Percentiles rank a stretch among this genome's conserved stretches.
phyloP scores from a whole-genome alignment of 1,284 basidiomycete genomes.

The Volvariella volvacea region DNA sequence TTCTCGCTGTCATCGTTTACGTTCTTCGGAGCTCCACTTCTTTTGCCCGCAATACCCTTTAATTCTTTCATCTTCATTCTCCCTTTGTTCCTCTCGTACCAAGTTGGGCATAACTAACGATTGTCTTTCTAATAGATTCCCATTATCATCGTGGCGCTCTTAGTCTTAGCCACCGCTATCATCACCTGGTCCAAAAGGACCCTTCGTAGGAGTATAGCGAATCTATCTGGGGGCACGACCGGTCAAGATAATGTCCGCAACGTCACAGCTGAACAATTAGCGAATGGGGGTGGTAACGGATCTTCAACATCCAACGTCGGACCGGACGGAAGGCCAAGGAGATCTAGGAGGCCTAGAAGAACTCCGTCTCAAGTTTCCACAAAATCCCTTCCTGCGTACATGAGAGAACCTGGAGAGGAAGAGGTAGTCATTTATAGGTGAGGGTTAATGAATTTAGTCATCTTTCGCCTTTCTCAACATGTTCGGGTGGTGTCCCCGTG shows the following conservation, averaged over 20 bases:
- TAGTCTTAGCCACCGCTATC: constrained; percentile 13
- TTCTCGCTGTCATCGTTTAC: no score
- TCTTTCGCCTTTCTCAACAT: neutral
- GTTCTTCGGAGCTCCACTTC: no score
- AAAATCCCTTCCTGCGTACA: constrained; percentile 64
- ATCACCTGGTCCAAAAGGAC: constrained; percentile 9
- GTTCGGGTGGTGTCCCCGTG: neutral
- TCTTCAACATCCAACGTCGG: constrained; percentile 12
- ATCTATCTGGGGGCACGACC: neutral
- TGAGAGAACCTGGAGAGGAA: constrained; percentile 73
- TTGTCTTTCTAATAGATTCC: constrained; percentile 15
- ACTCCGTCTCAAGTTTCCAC: constrained; percentile 64
- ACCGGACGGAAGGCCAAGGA: constrained; percentile 23
- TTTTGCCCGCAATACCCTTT: no score
- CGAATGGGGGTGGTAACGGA: constrained; percentile 25
- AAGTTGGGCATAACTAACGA: no score
- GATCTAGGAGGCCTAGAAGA: constrained; percentile 42
- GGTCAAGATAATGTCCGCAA: constrained; percentile 1
- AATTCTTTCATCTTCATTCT: no score
- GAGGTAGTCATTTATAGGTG: constrained; percentile 71
- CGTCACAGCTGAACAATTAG: constrained; percentile 10
- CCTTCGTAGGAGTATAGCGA: constrained; percentile 9
- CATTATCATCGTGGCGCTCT: constrained; percentile 13
- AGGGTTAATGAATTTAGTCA: constrained; percentile 10
- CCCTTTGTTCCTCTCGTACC: no score